These are phyloP conservation scores for Monarda citriodora DNA, from an alignment of 305 asterid genomes.

Conservation along the genomic window DNA sequence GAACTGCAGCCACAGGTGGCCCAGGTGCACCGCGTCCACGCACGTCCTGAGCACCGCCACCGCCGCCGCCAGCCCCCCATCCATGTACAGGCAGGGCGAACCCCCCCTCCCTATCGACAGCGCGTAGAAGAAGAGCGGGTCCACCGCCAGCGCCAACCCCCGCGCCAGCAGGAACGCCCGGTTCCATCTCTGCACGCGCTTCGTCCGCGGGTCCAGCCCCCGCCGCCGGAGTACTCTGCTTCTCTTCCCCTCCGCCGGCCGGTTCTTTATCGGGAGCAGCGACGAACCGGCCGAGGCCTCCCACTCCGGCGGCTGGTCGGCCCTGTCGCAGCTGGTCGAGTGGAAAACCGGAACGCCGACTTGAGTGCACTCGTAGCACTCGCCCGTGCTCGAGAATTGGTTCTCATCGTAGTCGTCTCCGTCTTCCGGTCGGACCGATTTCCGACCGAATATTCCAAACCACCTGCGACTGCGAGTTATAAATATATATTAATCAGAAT, in stretches of 20 bases:
- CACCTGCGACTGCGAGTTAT: conserved; percentile 62
- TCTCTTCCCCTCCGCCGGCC: conserved; percentile 21
- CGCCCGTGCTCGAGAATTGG: conserved; percentile 36
- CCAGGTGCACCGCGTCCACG: conserved; percentile 85
- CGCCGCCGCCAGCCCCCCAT: conserved; percentile 69
- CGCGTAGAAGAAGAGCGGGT: conserved; percentile 93
- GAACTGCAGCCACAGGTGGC: conserved; percentile 92
- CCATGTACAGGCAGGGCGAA: conserved; percentile 91
- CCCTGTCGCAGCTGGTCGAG: conserved; percentile 90
- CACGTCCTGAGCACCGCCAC: conserved; percentile 81
- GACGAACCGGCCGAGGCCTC: conserved; percentile 97
- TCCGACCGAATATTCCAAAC: conserved; percentile 59
- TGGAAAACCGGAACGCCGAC: conserved; percentile 91
- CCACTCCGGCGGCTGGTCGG: conserved; percentile 82
- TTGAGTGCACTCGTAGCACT: conserved; percentile 91
- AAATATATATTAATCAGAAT: no score
- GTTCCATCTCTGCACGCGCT: conserved; percentile 92
- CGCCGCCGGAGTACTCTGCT: not conserved
- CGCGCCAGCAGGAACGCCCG: conserved; percentile 84
- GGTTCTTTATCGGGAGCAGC: conserved; percentile 58
- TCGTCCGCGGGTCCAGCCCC: conserved; percentile 76
- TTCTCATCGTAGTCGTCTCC: conserved; percentile 34
- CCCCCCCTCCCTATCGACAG: conserved; percentile 86
- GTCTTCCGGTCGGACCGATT: conserved; percentile 38
- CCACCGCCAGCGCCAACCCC: conserved; percentile 92